phyloP scores from a whole-genome alignment of 2,329 filamentous ascomycete genomes.

The Boeremia exigua region DNA sequence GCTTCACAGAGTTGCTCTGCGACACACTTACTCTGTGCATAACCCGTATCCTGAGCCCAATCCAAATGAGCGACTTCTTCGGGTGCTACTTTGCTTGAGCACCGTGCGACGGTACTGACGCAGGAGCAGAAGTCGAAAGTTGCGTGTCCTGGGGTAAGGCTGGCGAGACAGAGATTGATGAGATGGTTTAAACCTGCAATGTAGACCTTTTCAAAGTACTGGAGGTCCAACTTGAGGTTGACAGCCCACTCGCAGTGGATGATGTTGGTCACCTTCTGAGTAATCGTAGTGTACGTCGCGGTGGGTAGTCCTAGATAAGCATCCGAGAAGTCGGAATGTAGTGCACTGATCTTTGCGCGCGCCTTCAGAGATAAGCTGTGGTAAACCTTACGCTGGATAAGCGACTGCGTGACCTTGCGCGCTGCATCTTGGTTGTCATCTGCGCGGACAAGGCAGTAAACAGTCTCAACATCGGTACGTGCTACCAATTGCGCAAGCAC shows the following conservation, averaged over 20 bases:
- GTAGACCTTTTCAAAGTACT: slow-evolving; percentile 56
- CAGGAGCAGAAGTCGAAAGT: slow-evolving; percentile 56
- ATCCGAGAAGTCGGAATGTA: slow-evolving; percentile 50
- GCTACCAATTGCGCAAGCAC: slow-evolving; percentile 52
- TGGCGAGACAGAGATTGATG: slow-evolving; percentile 47
- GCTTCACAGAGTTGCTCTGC: slow-evolving; percentile 51
- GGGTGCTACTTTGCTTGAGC: slow-evolving; percentile 31
- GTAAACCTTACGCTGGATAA: slow-evolving; percentile 47
- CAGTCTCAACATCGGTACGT: slow-evolving; percentile 39
- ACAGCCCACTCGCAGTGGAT: slow-evolving; percentile 63
- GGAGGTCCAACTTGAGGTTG: slow-evolving; percentile 61
- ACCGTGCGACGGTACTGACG: slow-evolving; percentile 51
- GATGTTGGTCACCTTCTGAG: slow-evolving; percentile 46
- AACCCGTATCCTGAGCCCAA: slow-evolving; percentile 59
- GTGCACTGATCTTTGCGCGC: slow-evolving; percentile 40
- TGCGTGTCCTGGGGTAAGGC: slow-evolving; percentile 40
- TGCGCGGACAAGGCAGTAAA: slow-evolving; percentile 63
- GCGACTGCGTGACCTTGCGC: slow-evolving; percentile 46
- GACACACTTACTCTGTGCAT: slow-evolving; percentile 58
- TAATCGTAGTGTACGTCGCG: slow-evolving; percentile 20
- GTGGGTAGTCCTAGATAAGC: slow-evolving; percentile 49
- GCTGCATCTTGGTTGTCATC: slow-evolving; percentile 39
- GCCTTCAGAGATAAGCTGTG: slow-evolving; percentile 21
- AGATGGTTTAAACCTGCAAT: slow-evolving; percentile 56
- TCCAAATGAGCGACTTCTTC: slow-evolving; percentile 40